Evolutionary conservation across 2,329 filamentous ascomycete genomes (phyloP).

Genomic region (Pyrenophora seminiperda): DNA sequence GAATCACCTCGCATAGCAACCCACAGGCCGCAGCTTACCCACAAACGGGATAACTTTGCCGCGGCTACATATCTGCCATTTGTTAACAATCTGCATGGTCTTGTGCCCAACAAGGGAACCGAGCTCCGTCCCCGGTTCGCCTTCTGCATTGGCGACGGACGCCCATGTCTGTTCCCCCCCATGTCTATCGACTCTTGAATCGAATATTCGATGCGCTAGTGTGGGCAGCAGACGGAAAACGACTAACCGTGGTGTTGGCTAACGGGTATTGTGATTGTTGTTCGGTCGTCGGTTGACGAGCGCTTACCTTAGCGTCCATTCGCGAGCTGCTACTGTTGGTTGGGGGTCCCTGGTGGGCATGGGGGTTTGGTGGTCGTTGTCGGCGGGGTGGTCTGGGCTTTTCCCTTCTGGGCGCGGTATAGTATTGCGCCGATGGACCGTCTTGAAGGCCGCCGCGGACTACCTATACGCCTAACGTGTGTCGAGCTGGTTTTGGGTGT

Average conservation of each 20-base stretch:
- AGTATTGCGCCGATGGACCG: slow-evolving; percentile 7
- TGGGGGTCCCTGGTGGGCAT: not conserved
- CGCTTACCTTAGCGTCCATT: slow-evolving; percentile 1
- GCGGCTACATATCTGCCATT: slow-evolving; percentile 23
- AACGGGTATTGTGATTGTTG: not conserved
- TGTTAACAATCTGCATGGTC: slow-evolving; percentile 12
- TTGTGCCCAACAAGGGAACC: slow-evolving; percentile 1
- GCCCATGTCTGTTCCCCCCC: slow-evolving; percentile 8
- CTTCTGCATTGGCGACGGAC: slow-evolving; percentile 9
- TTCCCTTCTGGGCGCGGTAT: slow-evolving; percentile 8
- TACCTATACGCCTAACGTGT: too few relatives aligned
- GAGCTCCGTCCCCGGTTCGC: too few relatives aligned
- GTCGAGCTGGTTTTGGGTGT: not conserved
- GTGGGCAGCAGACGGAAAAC: not conserved
- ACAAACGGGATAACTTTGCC: slow-evolving; percentile 16
- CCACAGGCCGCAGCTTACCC: slow-evolving; percentile 6
- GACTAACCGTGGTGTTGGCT: too few relatives aligned
- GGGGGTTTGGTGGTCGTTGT: not conserved
- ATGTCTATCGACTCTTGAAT: slow-evolving; percentile 15
- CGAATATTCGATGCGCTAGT: slow-evolving; percentile 20
- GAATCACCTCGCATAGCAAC: slow-evolving; percentile 2
- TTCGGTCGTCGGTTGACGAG: slow-evolving; percentile 1
- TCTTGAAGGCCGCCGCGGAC: slow-evolving; percentile 2
- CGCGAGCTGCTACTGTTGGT: not conserved
- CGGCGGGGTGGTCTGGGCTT: slow-evolving; percentile 1